Percentiles rank a stretch among this genome's conserved stretches.
Evolutionary conservation across 352 stramenopile species (phyloP).

Genomic region (Phytophthora ramorum): DNA sequence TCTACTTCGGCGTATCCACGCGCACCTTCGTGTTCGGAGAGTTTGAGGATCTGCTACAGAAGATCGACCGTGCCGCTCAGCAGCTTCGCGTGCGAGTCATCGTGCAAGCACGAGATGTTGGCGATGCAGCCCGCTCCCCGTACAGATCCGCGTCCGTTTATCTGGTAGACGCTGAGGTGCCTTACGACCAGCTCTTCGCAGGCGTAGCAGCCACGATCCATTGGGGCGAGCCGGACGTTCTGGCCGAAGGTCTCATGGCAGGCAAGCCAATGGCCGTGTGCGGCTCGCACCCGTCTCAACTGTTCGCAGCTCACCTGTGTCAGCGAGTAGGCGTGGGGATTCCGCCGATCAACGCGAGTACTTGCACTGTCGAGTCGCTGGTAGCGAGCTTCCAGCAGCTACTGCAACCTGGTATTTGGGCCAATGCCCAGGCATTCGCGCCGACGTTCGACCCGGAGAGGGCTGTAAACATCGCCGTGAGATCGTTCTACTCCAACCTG

Average conservation of each 20-base stretch:
- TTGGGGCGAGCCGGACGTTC: constrained; percentile 65
- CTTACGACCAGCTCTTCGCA: constrained; percentile 83
- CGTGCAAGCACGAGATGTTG: constrained; percentile 40
- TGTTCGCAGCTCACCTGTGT: constrained; percentile 77
- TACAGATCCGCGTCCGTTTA: constrained; percentile 27
- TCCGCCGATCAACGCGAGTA: constrained; percentile 55
- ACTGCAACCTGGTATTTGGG: constrained; percentile 40
- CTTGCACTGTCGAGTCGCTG: constrained; percentile 68
- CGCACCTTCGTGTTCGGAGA: constrained; percentile 19
- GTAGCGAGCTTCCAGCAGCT: constrained; percentile 65
- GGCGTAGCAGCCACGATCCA: constrained; percentile 83
- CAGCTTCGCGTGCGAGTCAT: constrained; percentile 42
- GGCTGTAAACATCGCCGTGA: constrained; percentile 65
- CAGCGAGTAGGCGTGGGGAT: constrained; percentile 70
- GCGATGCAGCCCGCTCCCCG: background rate
- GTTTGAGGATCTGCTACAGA: constrained; percentile 37
- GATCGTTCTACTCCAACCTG: constrained; percentile 74
- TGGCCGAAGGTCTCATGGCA: constrained; percentile 74
- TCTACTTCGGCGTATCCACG: constrained; percentile 50
- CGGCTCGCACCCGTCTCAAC: constrained; percentile 90
- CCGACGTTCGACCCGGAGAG: constrained; percentile 60
- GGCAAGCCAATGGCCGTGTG: constrained; percentile 87
- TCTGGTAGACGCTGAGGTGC: constrained; percentile 23
- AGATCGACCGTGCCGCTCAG: constrained; percentile 40
- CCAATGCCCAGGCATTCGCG: constrained; percentile 45